Percentiles rank a stretch among this genome's conserved stretches.
Evolutionary conservation across 371 early-diverging fungal species (phyloP).

Genomic region (Rhizopus microsporus): DNA sequence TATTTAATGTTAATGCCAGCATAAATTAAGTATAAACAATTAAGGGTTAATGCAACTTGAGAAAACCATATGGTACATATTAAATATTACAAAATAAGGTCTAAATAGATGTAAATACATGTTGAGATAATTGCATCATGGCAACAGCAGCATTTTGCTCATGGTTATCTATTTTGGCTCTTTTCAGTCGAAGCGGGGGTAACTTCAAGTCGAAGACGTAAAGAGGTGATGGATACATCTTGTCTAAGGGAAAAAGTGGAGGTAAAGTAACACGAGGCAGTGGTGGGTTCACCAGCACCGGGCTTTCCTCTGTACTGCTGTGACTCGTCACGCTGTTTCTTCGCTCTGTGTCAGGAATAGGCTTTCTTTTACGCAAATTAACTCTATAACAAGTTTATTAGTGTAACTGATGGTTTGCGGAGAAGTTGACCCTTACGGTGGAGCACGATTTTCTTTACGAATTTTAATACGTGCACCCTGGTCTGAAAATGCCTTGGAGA

Average conservation of each 20-base stretch:
- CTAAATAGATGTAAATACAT: not conserved
- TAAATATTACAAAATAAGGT: not conserved
- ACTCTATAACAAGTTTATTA: constrained; percentile 11
- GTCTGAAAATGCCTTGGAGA: constrained; percentile 85
- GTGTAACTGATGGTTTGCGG: not conserved
- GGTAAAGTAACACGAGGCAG: constrained; percentile 8
- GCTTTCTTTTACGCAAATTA: constrained; percentile 23
- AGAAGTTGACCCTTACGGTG: constrained; percentile 22
- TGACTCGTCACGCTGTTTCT: constrained; percentile 33
- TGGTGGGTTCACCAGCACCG: constrained; percentile 5
- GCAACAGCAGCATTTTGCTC: constrained; percentile 41
- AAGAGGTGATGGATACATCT: not conserved
- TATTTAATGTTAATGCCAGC: too few species aligned
- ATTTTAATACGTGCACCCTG: constrained; percentile 91
- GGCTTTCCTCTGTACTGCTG: constrained; percentile 18
- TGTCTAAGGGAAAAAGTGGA: constrained; percentile 16
- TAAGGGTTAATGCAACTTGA: not conserved
- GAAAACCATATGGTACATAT: not conserved
- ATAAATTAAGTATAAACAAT: not conserved
- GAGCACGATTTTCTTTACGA: constrained; percentile 56
- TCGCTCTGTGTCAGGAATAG: constrained; percentile 15
- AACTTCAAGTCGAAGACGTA: constrained; percentile 10
- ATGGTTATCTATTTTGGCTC: constrained; percentile 11
- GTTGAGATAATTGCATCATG: constrained; percentile 40
- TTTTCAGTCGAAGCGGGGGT: constrained; percentile 18